A percentile compares a stretch with the other conserved stretches of the same genome.
Conservation (phyloP, 2,329 filamentous ascomycete species). For the Diaporthe sp. region DNA sequence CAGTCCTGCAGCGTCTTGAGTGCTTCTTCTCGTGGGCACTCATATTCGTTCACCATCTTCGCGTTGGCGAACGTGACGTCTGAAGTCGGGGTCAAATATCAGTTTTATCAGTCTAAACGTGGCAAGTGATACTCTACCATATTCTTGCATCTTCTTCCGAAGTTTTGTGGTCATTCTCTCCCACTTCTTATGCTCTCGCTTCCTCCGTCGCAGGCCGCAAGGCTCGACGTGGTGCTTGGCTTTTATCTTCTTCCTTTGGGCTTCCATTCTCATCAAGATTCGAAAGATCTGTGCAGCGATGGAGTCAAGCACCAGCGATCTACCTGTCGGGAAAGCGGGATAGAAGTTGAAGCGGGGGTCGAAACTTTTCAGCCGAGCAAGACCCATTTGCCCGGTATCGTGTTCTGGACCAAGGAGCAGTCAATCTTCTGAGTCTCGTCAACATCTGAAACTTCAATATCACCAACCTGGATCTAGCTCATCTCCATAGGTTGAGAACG, state of each 20-base stretch:
- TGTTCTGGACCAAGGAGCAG: background rate
- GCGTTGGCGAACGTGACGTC: background rate
- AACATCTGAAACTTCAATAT: background rate
- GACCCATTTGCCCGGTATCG: background rate
- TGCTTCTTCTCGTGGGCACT: background rate
- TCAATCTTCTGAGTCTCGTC: background rate
- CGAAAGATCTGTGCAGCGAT: background rate
- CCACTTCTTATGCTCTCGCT: background rate
- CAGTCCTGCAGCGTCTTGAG: background rate
- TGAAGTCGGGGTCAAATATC: background rate
- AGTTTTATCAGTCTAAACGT: background rate
- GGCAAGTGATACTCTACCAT: background rate
- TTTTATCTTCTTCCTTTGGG: background rate
- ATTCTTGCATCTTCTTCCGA: background rate
- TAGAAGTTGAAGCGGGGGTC: conserved; percentile 22
- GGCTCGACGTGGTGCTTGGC: background rate
- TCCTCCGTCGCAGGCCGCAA: background rate
- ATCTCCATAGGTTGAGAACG: background rate
- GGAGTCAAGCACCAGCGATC: background rate
- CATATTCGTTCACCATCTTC: conserved; percentile 10
- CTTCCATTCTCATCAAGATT: background rate
- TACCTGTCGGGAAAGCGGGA: background rate
- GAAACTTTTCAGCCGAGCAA: background rate
- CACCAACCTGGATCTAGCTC: background rate
- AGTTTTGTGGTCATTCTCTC: background rate